Base-by-base conservation (phyloP, 495 filamentous ascomycete species). In the Xylaria curta region DNA sequence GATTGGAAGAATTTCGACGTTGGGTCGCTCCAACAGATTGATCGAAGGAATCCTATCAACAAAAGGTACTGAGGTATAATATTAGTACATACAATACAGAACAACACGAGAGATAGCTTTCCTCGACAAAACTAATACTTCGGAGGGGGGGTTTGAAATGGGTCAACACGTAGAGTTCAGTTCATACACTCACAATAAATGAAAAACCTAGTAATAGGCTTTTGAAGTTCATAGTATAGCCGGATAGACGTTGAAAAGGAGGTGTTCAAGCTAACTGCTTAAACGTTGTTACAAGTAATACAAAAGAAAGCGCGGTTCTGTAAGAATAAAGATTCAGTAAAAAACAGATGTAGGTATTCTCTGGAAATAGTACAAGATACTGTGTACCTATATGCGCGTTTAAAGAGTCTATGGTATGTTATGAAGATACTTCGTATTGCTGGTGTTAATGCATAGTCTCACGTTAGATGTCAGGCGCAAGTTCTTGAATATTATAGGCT, bases 1-100 rank as follows among this genome's bases (percentile, higher is more conserved):
- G 72, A 1, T 62, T 76, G 73, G 54, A 79, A 79, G 65, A 79
- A 79, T 38, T 44, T 69, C 33, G 77, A 79, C 24, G 76, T 78
- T 19, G 77, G 77, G 58, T 79, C 77, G 63, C 42, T 73, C 73
- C 73, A 76, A 51, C 75, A 75, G 49, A 47, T 24, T 33, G 67
- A 73, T 36, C 73, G 75, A 26, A 75, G n/a, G 28, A 71, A 69
- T 36, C 59, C 68, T 71, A 76, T 67, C 17, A 76, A 73, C 7
- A 54, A 63, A 49, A 46, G 10, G 36, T 75, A 76, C 75, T 76
- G 26, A 42, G 12, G 8, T 21, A 38, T 1, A 26, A 26, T 12
- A 28, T 64, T n/a, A 13, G 40, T 74, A 7, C 9, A 6, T 4
- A 49, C 36, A 0, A 3, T 15, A 15, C n/a, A 3, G 31, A 24